Evolutionary conservation across 2,329 filamentous ascomycete genomes (phyloP).

Genomic region (Colletotrichum endophyticum): DNA sequence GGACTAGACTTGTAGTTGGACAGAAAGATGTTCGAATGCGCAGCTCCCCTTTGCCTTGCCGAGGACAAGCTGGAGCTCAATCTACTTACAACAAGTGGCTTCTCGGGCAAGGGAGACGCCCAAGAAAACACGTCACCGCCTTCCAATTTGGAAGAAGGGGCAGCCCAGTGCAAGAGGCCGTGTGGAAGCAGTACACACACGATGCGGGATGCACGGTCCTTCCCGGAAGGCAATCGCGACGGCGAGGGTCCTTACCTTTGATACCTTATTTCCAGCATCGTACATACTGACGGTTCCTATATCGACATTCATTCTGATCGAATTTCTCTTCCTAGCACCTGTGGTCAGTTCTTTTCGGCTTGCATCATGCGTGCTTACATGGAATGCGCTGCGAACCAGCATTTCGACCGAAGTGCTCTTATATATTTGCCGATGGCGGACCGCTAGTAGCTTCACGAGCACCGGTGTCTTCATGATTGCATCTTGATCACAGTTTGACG

Average conservation of each 20-base stretch:
- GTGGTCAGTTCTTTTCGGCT: background rate
- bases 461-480: background rate
- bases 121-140: constrained; percentile 7
- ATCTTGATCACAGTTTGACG: background rate
- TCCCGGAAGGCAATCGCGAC: background rate
- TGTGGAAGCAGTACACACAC: accelerated
- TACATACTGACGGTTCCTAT: too few relatives aligned
- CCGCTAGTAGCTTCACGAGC: background rate
- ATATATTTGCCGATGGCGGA: background rate
- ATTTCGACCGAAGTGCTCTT: background rate
- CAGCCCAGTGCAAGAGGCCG: background rate
- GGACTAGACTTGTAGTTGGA: background rate
- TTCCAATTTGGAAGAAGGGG: background rate
- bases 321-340: background rate
- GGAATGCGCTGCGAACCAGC: background rate
- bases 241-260: background rate
- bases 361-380: background rate
- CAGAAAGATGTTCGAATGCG: background rate
- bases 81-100: constrained; percentile 6
- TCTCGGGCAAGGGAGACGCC: background rate
- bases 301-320: background rate
- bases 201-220: background rate
- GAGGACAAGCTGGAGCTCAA: constrained; percentile 4
- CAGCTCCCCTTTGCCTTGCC: background rate
- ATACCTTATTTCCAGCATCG: background rate